phyloP scores from a whole-genome alignment of 768 basidiomycete species.

The Pholiota molesta region DNA sequence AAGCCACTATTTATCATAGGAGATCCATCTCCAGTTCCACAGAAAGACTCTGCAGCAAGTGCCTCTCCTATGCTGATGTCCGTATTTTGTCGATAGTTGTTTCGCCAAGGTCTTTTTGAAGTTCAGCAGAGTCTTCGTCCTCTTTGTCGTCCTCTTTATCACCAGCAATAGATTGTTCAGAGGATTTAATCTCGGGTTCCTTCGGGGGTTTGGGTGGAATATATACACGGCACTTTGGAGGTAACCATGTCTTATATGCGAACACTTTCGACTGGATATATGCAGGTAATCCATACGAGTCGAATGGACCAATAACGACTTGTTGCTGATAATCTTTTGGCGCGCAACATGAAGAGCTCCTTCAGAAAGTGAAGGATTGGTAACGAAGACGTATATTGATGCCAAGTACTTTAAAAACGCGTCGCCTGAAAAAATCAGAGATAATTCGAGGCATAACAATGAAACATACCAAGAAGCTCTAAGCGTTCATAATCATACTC shows the following conservation, averaged over 20 bases:
- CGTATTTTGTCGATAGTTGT: background rate
- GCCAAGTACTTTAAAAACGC: conserved; percentile 81
- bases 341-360: conserved; percentile 68
- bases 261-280: conserved; percentile 79
- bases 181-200: conserved; percentile 6
- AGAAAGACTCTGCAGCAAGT: background rate
- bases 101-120: conserved; percentile 4
- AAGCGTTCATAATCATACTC: conserved; percentile 84
- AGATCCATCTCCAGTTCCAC: background rate
- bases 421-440: conserved; percentile 56
- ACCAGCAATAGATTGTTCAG: conserved; percentile 3
- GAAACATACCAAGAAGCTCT: conserved; percentile 70
- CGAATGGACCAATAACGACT: conserved; percentile 58
- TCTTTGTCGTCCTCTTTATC: conserved; percentile 1
- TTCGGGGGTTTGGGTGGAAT: conserved; percentile 24
- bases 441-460: background rate
- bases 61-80: background rate
- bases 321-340: conserved; percentile 77
- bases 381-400: conserved; percentile 75
- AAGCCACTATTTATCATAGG: background rate
- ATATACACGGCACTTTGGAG: conserved; percentile 42
- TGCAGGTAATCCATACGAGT: conserved; percentile 62
- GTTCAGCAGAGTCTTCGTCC: background rate
- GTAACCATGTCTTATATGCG: conserved; percentile 66
- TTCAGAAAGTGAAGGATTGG: conserved; percentile 64